These are phyloP conservation scores for Geotrichum klebahnii DNA, from an alignment of 1,139 yeast genomes.

Conservation along the genomic window DNA sequence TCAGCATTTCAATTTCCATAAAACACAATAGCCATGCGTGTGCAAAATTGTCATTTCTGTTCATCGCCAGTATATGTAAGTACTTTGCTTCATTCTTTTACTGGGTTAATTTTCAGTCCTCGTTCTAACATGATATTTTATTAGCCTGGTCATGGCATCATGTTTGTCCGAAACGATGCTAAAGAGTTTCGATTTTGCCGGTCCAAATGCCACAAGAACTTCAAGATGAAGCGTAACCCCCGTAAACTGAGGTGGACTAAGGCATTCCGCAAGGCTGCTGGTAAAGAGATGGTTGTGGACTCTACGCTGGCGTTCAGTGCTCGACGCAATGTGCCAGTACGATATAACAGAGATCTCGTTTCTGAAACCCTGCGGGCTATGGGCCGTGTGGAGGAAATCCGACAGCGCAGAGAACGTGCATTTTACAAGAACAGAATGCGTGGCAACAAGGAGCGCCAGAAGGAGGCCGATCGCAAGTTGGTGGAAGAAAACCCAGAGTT, in stretches of 20 bases:
- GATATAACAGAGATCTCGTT: slow-evolving; percentile 94
- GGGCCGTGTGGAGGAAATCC: slow-evolving; percentile 93
- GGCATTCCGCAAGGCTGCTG: slow-evolving; percentile 98
- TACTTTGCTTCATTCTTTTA: slow-evolving; percentile 3
- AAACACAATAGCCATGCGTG: slow-evolving; percentile 58
- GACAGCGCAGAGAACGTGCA: slow-evolving; percentile 94
- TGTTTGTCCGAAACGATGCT: slow-evolving; percentile 97
- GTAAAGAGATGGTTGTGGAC: slow-evolving; percentile 96
- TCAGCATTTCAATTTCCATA: not conserved
- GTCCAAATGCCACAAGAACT: slow-evolving; percentile 94
- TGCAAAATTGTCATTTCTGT: slow-evolving; percentile 92
- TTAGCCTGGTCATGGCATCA: slow-evolving; percentile 89
- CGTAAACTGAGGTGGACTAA: slow-evolving; percentile 97
- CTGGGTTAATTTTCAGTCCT: not conserved
- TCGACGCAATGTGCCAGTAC: slow-evolving; percentile 95
- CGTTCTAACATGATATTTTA: not conserved
- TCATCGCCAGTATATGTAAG: slow-evolving; percentile 79
- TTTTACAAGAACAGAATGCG: slow-evolving; percentile 99
- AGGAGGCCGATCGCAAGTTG: slow-evolving; percentile 80
- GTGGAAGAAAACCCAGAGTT: slow-evolving; percentile 86
- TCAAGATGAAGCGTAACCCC: slow-evolving; percentile 98
- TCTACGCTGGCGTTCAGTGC: slow-evolving; percentile 94
- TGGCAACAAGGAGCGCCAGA: slow-evolving; percentile 85
- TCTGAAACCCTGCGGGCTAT: slow-evolving; percentile 91
- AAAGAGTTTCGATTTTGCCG: slow-evolving; percentile 96